phyloP scores from a whole-genome alignment of 1,284 basidiomycete genomes.

The Cryptococcus sp. region DNA sequence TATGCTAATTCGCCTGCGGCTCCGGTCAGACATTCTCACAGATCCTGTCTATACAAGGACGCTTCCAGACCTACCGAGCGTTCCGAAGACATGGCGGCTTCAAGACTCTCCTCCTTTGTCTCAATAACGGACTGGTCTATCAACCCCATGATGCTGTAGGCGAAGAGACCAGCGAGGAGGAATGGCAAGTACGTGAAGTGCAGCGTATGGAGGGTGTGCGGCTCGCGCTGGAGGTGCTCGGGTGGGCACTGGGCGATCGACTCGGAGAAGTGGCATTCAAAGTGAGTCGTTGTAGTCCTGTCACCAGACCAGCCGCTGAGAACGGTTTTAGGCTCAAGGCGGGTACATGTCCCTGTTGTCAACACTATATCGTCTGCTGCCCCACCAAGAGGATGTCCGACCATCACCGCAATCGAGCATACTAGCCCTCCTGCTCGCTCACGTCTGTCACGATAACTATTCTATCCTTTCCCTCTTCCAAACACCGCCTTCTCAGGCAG shows the following conservation, averaged over 20 bases:
- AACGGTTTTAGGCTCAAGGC: conserved; percentile 22
- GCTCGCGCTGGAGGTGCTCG: conserved; percentile 41
- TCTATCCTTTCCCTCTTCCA: conserved; percentile 35
- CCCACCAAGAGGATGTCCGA: conserved; percentile 10
- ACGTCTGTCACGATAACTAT: conserved; percentile 48
- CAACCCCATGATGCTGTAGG: background rate
- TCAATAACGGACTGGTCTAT: conserved; percentile 31
- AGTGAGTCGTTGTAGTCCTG: background rate
- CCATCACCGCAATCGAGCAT: conserved; percentile 26
- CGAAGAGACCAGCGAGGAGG: conserved; percentile 22
- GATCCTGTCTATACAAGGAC: conserved; percentile 30
- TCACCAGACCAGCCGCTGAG: conserved; percentile 5
- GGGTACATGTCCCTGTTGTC: conserved; percentile 37
- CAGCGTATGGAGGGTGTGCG: conserved; percentile 46
- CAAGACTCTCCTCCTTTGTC: conserved; percentile 23
- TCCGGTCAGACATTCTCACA: conserved; percentile 40
- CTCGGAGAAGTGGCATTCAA: conserved; percentile 30
- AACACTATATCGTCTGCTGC: conserved; percentile 17
- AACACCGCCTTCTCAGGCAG: conserved; percentile 1
- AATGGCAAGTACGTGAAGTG: conserved; percentile 45
- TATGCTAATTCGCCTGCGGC: background rate
- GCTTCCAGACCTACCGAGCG: conserved; percentile 25
- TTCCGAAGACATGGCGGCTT: conserved; percentile 42
- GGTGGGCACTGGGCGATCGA: conserved; percentile 40
- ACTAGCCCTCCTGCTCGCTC: conserved; percentile 41